Evolutionary conservation across 2,329 filamentous ascomycete genomes (phyloP), one percentile per base, ranked within the genome.

Genomic region (Talaromyces sp.): DNA sequence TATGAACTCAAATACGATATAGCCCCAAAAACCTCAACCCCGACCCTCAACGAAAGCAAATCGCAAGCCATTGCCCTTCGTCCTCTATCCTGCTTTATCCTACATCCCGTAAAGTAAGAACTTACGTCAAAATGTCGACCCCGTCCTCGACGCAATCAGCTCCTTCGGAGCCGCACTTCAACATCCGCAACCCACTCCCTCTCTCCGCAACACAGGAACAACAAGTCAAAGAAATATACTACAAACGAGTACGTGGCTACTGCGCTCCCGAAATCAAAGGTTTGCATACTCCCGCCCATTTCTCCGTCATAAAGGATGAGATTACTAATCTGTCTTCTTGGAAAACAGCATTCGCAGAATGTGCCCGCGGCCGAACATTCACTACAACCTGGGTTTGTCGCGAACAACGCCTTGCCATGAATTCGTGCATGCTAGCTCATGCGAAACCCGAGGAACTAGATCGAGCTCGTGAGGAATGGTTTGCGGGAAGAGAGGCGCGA

Each of bases 391-490:
- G 95, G 83, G 86, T 88, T 62, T 99, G 95, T 82, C 89, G 92
- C 62, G 80, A 84, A 58, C 85, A 93, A 74, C 90, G 93, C 72
- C 88, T 89, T 68, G 83, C 85, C 41, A 99, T 99, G 95, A 99
- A 99, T 81, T 84, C 82, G 67, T 99, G 95, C 82, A 97, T 99
- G 93, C 84, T 93, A 70, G 79, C 84, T 64, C 90, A 96, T 80
- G 93, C 94, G 63, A 96, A 91, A 68, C 90, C 88, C 68, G 87
- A 85, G 63, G 92, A 96, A 76, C 86, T 96, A 78, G 95, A 99
- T 80, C 88, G 87, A 27, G 95, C 95, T 68, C 84, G 95, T 61
- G 91, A 93, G 77, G 93, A 98, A 76, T 99, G 95, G 95, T 98
- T 98, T 77, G 87, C 88, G 60, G 84, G 86, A 68, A 85, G 91